Percentiles rank a stretch among this genome's conserved stretches.
These are phyloP conservation scores for Parafenestella ontariensis DNA, from an alignment of 2,329 filamentous ascomycete genomes.

Conservation along the genomic window DNA sequence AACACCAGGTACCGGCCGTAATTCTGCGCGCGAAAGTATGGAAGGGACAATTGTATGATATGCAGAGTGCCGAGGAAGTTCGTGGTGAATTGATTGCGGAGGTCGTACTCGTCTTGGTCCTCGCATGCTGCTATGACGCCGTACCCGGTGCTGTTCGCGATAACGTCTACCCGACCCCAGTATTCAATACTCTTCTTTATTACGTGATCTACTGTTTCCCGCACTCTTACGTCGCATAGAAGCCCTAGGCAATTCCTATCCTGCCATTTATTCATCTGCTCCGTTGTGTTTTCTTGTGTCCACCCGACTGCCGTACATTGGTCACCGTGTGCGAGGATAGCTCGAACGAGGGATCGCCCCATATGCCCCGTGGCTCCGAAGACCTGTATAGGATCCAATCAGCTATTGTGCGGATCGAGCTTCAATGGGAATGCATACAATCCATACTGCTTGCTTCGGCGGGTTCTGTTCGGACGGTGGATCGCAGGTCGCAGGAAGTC, in stretches of 20 bases:
- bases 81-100: slow-evolving; percentile 95
- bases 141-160: slow-evolving; percentile 91
- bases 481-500: slow-evolving; percentile 84
- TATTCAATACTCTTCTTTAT: slow-evolving; percentile 73
- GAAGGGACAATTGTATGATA: slow-evolving; percentile 87
- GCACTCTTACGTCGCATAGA: slow-evolving; percentile 88
- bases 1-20: slow-evolving; percentile 89
- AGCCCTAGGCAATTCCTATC: slow-evolving; percentile 72
- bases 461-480: slow-evolving; percentile 76
- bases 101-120: slow-evolving; percentile 93
- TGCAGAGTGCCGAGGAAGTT: slow-evolving; percentile 97
- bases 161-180: slow-evolving; percentile 85
- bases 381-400: slow-evolving; percentile 56
- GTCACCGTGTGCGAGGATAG: slow-evolving; percentile 80
- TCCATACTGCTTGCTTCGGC: slow-evolving; percentile 82
- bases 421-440: slow-evolving; percentile 64
- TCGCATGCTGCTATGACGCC: slow-evolving; percentile 95
- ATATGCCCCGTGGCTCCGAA: slow-evolving; percentile 98
- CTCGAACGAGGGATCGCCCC: slow-evolving; percentile 86
- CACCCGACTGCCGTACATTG: slow-evolving; percentile 86
- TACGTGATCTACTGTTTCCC: slow-evolving; percentile 76
- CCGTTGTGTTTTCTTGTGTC: slow-evolving; percentile 75
- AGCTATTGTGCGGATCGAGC: neutral
- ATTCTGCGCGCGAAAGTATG: slow-evolving; percentile 80
- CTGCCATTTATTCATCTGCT: slow-evolving; percentile 75